phyloP scores from a whole-genome alignment of 305 asterid genomes.

The Fraxinus velutina region DNA sequence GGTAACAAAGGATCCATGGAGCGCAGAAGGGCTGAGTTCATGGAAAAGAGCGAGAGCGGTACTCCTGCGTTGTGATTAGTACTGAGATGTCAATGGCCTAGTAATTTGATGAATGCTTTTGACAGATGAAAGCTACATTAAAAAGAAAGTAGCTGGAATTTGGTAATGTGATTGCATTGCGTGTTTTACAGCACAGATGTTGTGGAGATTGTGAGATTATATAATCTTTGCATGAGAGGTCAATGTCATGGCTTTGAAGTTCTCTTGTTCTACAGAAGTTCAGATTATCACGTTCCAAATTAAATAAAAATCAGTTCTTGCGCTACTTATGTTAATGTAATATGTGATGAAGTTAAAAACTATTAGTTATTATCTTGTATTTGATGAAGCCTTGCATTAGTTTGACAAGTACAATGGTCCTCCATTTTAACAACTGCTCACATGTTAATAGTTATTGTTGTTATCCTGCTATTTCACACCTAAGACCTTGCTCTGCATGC shows the following conservation, averaged over 20 bases:
- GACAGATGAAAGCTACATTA: neutral
- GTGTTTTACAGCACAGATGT: neutral
- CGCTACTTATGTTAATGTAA: neutral
- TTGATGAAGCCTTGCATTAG: neutral
- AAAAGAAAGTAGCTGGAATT: neutral
- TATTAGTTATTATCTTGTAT: neutral
- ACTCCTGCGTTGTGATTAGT: neutral
- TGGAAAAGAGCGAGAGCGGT: neutral
- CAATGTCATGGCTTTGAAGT: neutral
- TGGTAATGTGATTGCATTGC: neutral
- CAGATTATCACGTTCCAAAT: neutral
- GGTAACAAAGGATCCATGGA: neutral
- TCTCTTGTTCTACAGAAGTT: neutral
- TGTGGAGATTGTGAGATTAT: neutral
- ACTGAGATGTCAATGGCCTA: neutral
- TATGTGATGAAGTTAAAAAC: neutral
- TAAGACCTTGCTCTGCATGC: neutral
- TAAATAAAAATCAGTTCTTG: neutral
- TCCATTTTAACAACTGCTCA: neutral
- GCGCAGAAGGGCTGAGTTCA: neutral
- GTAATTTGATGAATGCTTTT: neutral
- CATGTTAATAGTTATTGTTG: neutral
- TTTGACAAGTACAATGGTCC: neutral
- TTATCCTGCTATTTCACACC: slow-evolving; percentile 1
- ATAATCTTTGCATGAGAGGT: neutral